Evolutionary conservation across 1,284 basidiomycete species (phyloP).

Genomic region (Sanghuangporus sanghuang): DNA sequence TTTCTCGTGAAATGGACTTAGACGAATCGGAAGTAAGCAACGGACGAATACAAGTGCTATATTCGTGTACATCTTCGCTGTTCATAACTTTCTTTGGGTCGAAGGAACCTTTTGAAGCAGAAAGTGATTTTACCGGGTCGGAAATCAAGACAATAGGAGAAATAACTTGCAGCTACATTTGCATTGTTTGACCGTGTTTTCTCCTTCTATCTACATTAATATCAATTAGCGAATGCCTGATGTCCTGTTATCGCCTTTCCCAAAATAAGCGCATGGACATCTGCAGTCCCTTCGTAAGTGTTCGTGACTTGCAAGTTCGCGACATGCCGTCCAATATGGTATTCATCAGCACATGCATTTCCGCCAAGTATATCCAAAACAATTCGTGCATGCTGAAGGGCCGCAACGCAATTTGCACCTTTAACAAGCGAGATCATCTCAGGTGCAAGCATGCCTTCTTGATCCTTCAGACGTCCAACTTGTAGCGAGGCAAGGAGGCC

Average conservation of each 20-base stretch:
- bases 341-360: constrained; percentile 88
- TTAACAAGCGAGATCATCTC: constrained; percentile 97
- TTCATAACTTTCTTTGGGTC: no score
- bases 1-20: no score
- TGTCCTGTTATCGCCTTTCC: constrained; percentile 90
- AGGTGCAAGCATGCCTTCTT: constrained; percentile 62
- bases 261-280: constrained; percentile 83
- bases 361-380: constrained; percentile 89
- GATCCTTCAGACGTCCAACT: constrained; percentile 88
- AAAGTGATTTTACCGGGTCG: no score
- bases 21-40: no score
- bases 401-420: constrained; percentile 94
- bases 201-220: not conserved
- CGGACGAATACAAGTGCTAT: no score
- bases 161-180: no score
- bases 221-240: constrained; percentile 68
- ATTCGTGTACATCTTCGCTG: no score
- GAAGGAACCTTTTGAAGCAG: no score
- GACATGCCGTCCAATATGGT: constrained; percentile 87
- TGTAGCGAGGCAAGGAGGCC: constrained; percentile 80
- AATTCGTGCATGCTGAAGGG: constrained; percentile 72
- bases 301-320: constrained; percentile 90
- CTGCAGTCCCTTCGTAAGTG: constrained; percentile 83
- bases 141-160: no score
- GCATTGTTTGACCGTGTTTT: not conserved